A percentile compares a stretch with the other conserved stretches of the same genome.
These are phyloP conservation scores for Solanum ossicruentum DNA, from an alignment of 257 asterid genomes.

Conservation along the genomic window DNA sequence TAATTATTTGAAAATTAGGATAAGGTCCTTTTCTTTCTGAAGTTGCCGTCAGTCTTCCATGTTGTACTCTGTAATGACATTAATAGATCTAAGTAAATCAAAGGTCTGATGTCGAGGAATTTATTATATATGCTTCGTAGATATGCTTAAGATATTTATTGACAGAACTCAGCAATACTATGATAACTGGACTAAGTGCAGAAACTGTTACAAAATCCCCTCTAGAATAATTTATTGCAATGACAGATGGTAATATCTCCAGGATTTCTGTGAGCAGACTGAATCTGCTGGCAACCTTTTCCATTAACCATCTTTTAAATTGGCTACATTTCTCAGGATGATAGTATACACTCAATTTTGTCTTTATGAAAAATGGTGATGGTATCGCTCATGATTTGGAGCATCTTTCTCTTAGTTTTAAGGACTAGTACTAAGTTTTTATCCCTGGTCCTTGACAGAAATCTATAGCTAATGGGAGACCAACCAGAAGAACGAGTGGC, in stretches of 20 bases:
- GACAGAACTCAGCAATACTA: not conserved
- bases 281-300: not conserved
- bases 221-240: not conserved
- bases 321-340: not conserved
- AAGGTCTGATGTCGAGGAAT: not conserved
- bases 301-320: not conserved
- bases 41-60: not conserved
- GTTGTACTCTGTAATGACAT: not conserved
- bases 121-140: not conserved
- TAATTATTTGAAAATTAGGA: not conserved
- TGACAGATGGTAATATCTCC: not conserved
- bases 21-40: not conserved
- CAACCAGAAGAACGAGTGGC: slow-evolving; percentile 39
- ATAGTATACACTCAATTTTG: not conserved
- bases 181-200: not conserved
- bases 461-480: slow-evolving; percentile 45
- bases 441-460: slow-evolving; percentile 32
- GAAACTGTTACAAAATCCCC: not conserved
- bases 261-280: not conserved
- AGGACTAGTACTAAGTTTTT: not conserved
- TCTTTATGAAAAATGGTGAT: not conserved
- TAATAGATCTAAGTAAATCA: not conserved
- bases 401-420: not conserved
- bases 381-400: not conserved
- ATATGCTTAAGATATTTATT: not conserved